Evolutionary conservation across 164 flowering plant genomes (phyloP), one percentile per base, ranked within the genome.

Genomic region (Hamamelis virginiana): DNA sequence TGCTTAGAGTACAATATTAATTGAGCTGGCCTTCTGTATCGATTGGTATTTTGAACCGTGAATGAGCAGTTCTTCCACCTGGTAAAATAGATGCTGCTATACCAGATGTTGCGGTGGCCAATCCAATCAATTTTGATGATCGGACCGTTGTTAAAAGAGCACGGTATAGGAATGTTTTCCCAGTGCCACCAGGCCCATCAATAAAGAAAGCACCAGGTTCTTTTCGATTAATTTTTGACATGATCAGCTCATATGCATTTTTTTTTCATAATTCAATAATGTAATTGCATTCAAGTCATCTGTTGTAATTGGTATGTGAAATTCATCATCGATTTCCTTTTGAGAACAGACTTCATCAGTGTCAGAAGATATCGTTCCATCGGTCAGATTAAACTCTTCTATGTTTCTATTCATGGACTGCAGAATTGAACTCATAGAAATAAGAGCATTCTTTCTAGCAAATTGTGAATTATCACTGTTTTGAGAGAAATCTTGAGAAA

Each of bases 401-500:
- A 72, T 59, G 9, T 51, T 28, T 22, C 51, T 66, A 1, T 50
- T 66, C 60, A 72, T 59, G 21, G 59, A 59, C 13, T 60, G 38
- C 3, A 72, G 23, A 14, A 26, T 27, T 8, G 12, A 16, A 18
- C 46, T 9, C 8, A 65, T 51, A 12, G 18, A 46, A 1, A 12
- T 11, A 2, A 59, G 18, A 14, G 50, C 44, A 22, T 19, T 60
- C 13, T 15, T 25, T 59, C 4, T 1, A 27, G 50, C 59, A 9
- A 13, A 26, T 33, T 48, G 8, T 11, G 33, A 15, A 12, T 1
- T 43, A 0, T 43, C 25, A 64, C 14, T 33, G 3, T 5, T 10
- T 5, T 3, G 19, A 9, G 9, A 9, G 9, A 33, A 75, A 18
- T 75, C 74, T 45, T 65, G 67, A 12, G 63, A 52, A 33, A 70